phyloP scores from a whole-genome alignment of 441 rosid species.

The Melastoma candidum region DNA sequence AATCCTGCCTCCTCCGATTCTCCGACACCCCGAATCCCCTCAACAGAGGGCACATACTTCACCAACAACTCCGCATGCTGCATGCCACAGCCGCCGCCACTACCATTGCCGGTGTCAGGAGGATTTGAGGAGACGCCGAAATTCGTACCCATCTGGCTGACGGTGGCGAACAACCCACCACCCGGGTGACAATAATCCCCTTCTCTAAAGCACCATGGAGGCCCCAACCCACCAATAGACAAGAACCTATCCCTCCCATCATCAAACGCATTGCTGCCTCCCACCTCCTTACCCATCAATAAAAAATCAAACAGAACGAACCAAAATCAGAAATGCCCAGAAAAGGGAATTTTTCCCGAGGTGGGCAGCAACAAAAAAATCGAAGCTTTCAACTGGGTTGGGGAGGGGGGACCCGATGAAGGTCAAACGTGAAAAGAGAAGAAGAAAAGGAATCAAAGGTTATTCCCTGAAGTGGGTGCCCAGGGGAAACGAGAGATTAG shows the following conservation, averaged over 20 bases:
- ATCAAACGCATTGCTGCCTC: slow-evolving; percentile 39
- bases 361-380: no score
- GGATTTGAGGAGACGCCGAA: slow-evolving; percentile 5
- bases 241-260: slow-evolving; percentile 40
- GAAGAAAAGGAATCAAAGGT: no score
- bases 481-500: no score
- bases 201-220: slow-evolving; percentile 16
- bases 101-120: neutral
- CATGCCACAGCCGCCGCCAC: neutral
- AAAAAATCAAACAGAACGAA: neutral
- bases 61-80: slow-evolving; percentile 2
- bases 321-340: no score
- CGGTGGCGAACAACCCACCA: slow-evolving; percentile 9
- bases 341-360: no score
- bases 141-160: slow-evolving; percentile 10
- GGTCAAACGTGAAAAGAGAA: no score
- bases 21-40: slow-evolving; percentile 27
- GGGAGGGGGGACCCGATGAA: no score
- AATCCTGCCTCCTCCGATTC: slow-evolving; percentile 29
- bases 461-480: no score
- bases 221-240: slow-evolving; percentile 47
- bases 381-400: no score
- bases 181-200: slow-evolving; percentile 9
- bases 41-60: slow-evolving; percentile 8
- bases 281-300: slow-evolving; percentile 39